Conservation (phyloP, 2,329 filamentous ascomycete species). For the Xylaria sp. region DNA sequence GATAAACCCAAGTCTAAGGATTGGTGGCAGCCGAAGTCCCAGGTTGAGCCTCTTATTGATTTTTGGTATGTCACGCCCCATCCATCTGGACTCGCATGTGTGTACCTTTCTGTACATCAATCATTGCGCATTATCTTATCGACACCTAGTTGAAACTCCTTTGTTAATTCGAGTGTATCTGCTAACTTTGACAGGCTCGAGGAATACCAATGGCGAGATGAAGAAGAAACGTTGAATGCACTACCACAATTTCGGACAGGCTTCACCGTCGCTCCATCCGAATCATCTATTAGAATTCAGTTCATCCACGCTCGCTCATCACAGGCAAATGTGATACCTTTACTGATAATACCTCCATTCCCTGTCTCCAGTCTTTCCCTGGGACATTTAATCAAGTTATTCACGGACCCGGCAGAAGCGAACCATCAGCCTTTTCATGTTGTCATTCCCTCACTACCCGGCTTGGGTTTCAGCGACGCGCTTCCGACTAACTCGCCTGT, state of each 20-base stretch:
- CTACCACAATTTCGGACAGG: slow-evolving; percentile 70
- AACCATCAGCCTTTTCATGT: slow-evolving; percentile 64
- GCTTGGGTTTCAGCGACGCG: slow-evolving; percentile 70
- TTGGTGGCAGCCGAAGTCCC: slow-evolving; percentile 66
- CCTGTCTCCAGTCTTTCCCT: slow-evolving; percentile 68
- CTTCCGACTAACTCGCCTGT: slow-evolving; percentile 56
- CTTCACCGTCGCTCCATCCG: slow-evolving; percentile 50
- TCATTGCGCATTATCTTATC: background rate
- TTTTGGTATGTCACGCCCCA: slow-evolving; percentile 57
- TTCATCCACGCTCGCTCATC: slow-evolving; percentile 67
- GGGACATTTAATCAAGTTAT: slow-evolving; percentile 57
- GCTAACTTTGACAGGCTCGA: slow-evolving; percentile 61
- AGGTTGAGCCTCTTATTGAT: slow-evolving; percentile 69
- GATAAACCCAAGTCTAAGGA: slow-evolving; percentile 53
- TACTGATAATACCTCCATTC: slow-evolving; percentile 70
- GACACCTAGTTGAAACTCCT: no score
- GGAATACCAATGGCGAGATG: slow-evolving; percentile 66
- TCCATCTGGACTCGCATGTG: background rate
- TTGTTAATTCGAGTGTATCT: background rate
- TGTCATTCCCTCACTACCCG: slow-evolving; percentile 69
- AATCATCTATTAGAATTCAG: slow-evolving; percentile 60
- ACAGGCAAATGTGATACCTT: slow-evolving; percentile 60
- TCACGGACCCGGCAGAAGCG: slow-evolving; percentile 58
- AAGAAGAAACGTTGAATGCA: slow-evolving; percentile 63
- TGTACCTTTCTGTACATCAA: background rate